Evolutionary conservation across 2,329 filamentous ascomycete genomes (phyloP), one percentile per base, ranked within the genome.

Genomic region (Pseudogymnoascus sp.): DNA sequence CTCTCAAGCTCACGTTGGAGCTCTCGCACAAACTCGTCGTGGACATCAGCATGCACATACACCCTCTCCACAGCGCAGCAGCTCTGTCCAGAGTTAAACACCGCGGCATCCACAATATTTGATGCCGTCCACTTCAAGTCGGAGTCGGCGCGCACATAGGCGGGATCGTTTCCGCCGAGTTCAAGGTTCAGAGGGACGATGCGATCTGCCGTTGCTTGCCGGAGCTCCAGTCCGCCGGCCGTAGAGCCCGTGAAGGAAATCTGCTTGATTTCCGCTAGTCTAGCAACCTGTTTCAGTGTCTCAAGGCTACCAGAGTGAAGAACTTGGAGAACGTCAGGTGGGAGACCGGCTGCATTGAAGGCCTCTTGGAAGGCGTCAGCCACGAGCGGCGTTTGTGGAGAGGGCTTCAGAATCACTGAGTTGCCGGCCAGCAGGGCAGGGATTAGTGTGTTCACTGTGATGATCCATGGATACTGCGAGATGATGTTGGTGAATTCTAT

Each of bases 381-480:
- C 66, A 96, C 87, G 0, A 92, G 82, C n/a, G 78, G 82, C 39
- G 79, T 84, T 22, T 22, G 58, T 11, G 61, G 61, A 25, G 81
- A 84, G 2, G 82, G 81, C 72, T 85, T 85, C 64, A 84, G 70
- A 58, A 85, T 82, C 45, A 85, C 72, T 9, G 74, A 72, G 64
- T 84, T 84, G 9, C 83, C 82, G 0, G 84, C 82, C 35, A 86
- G 65, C 0, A 88, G 69, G 2, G 82, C 81, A 0, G 83, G 81
- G 1, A 77, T 79, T 28, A 87, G 74, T 71, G 88, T 88, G 79
- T 97, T 97, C 72, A 97, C 85, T 30, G 97, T 84, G 67, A 93
- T 96, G 59, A 97, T 80, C 75, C 96, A 97, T 23, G 93, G 93
- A 72, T 97, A 97, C 91, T 22, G 16, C 25, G 28, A 60, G 39